Evolutionary conservation across 1,139 yeast genomes (phyloP).

Genomic region (Protomyces macrosporus): DNA sequence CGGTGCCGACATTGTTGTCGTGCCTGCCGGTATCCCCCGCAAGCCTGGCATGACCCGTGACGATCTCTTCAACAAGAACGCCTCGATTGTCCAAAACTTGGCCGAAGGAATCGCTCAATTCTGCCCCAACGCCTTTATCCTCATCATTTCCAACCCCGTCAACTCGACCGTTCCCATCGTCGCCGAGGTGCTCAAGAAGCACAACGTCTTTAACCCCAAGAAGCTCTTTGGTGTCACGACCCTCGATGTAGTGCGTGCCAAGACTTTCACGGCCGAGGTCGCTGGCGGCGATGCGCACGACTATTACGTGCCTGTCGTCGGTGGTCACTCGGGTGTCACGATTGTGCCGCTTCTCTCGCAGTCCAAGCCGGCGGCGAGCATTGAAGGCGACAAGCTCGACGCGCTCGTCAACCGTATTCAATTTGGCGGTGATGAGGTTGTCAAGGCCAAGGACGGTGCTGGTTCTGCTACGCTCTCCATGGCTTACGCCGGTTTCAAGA

Average conservation of each 20-base stretch:
- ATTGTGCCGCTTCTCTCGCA: slow-evolving; percentile 90
- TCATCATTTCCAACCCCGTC: slow-evolving; percentile 93
- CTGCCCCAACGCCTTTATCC: slow-evolving; percentile 82
- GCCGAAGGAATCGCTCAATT: slow-evolving; percentile 82
- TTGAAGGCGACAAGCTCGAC: slow-evolving; percentile 47
- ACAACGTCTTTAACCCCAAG: slow-evolving; percentile 85
- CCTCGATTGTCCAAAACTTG: slow-evolving; percentile 87
- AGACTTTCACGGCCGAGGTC: slow-evolving; percentile 79
- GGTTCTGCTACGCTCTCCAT: slow-evolving; percentile 98
- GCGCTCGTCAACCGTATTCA: slow-evolving; percentile 87
- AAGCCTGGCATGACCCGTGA: slow-evolving; percentile 52
- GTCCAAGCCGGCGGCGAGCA: slow-evolving; percentile 50
- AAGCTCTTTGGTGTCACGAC: slow-evolving; percentile 96
- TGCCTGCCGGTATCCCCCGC: slow-evolving; percentile 99
- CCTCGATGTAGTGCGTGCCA: slow-evolving; percentile 87
- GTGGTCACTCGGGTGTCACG: slow-evolving; percentile 98
- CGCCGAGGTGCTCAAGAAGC: slow-evolving; percentile 83
- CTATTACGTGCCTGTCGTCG: slow-evolving; percentile 60
- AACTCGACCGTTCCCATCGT: slow-evolving; percentile 98
- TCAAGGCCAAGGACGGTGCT: slow-evolving; percentile 96
- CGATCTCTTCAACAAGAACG: slow-evolving; percentile 94
- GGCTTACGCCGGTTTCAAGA: slow-evolving; percentile 86
- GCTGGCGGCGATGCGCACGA: slow-evolving; percentile 49
- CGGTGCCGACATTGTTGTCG: slow-evolving; percentile 80
- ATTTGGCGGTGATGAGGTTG: slow-evolving; percentile 99